Conservation (phyloP, 139 green algal species). For the Auxenochlorella pyrenoidosa region DNA sequence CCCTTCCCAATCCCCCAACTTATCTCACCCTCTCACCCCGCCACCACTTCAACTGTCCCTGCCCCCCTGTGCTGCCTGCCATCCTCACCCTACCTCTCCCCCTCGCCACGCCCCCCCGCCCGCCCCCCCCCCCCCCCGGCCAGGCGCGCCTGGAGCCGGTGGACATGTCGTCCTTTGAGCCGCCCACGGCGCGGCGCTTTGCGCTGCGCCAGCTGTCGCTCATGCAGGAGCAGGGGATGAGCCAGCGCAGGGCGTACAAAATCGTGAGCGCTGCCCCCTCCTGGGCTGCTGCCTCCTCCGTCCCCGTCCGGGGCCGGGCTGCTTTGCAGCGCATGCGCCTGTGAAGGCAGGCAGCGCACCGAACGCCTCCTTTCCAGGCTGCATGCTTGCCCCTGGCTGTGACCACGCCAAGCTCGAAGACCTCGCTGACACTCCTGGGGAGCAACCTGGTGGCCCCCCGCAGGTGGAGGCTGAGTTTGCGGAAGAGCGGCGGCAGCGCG, state of each 20-base stretch:
- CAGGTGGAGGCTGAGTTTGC: conserved; percentile 27
- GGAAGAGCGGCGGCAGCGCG: background rate
- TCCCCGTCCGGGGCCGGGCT: background rate
- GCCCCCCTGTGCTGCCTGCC: background rate
- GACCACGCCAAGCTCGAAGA: too few relatives aligned
- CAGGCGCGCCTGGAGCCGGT: conserved; percentile 39
- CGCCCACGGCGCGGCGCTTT: conserved; percentile 38
- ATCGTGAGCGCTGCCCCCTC: background rate
- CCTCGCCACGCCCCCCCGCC: background rate
- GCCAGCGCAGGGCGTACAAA: background rate
- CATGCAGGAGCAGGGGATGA: conserved; percentile 6
- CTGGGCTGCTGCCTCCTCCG: background rate
- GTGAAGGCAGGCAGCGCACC: background rate
- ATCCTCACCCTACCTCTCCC: background rate
- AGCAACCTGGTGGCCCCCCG: background rate
- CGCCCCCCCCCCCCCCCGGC: too few relatives aligned
- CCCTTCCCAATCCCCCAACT: too few relatives aligned
- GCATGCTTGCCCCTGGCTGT: too few relatives aligned
- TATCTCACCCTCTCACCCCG: too few relatives aligned
- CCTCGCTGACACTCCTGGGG: too few relatives aligned
- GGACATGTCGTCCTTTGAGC: conserved; percentile 42
- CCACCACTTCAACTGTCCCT: too few relatives aligned
- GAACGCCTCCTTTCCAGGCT: too few relatives aligned
- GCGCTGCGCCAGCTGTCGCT: conserved; percentile 46
- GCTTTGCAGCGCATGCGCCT: background rate